These are phyloP conservation scores for Aspergillus olivimuriae DNA, from an alignment of 495 filamentous ascomycete genomes.

Conservation along the genomic window DNA sequence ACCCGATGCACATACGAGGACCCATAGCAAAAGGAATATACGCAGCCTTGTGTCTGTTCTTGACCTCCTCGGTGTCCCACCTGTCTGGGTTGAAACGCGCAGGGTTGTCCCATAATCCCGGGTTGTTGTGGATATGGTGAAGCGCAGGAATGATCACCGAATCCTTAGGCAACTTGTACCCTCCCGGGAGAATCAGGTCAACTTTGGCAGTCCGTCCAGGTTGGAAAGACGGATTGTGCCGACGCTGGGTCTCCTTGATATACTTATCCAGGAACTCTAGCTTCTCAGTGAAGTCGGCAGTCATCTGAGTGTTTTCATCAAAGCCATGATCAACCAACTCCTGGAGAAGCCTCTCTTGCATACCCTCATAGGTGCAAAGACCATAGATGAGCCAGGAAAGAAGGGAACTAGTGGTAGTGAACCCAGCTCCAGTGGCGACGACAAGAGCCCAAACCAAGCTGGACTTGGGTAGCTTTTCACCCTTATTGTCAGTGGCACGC, in stretches of 20 bases:
- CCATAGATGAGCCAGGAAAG: constrained; percentile 50
- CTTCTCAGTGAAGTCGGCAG: constrained; percentile 31
- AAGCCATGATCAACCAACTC: constrained; percentile 47
- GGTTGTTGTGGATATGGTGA: constrained; percentile 48
- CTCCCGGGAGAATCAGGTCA: constrained; percentile 48
- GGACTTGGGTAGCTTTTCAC: constrained; percentile 41
- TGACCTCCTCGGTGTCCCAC: constrained; percentile 46
- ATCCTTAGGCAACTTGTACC: constrained; percentile 44
- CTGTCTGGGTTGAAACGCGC: constrained; percentile 46
- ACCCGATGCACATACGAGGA: constrained; percentile 47
- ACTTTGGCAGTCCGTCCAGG: constrained; percentile 44
- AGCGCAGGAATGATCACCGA: constrained; percentile 43
- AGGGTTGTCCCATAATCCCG: constrained; percentile 46
- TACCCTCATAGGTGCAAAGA: constrained; percentile 39
- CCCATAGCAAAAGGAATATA: constrained; percentile 51
- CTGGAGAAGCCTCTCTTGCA: constrained; percentile 47
- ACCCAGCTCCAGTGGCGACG: constrained; percentile 44
- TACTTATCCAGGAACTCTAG: constrained; percentile 47
- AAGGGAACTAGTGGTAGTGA: constrained; percentile 46
- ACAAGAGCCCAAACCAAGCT: constrained; percentile 23
- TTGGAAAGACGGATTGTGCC: constrained; percentile 51
- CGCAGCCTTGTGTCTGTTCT: constrained; percentile 33
- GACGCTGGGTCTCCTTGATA: constrained; percentile 52
- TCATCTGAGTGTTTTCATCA: constrained; percentile 27
- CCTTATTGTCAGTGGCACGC: constrained; percentile 45